Base-by-base conservation (phyloP, 306 rosid species). In the Vigna nakashimae region DNA sequence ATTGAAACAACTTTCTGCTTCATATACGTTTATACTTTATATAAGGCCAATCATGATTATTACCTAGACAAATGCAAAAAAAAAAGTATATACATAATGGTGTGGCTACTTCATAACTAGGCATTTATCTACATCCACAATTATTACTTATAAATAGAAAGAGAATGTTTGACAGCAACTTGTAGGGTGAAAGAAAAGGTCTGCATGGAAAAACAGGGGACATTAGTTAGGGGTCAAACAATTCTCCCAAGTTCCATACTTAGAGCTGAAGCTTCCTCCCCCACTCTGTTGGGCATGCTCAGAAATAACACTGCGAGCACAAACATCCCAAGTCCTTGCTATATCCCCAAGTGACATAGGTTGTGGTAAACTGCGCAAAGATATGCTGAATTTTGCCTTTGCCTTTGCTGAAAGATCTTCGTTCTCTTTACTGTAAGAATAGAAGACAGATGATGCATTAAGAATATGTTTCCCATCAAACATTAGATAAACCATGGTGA, bases 201-300 rank as follows among this genome's bases (percentile, higher is more conserved):
- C 62, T 30, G 79, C 69, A 68, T 62, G 36, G 53, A 50, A 82
- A 53, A 0, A 45, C 20, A 15, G 22, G 42, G 65, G 70, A 58
- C 4, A 70, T 84, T 84, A 91, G 30, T 87, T 84, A 16, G 91
- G 77, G 38, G 82, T 84, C 88, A 86, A 49, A 76, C 90, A 86
- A 82, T 89, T 74, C 81, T 90, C 92, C 98, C 98, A 94, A 49
- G 86, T 56, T 12, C 98, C 98, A 70, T 87, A 94, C 83, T 88
- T 92, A 2, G 97, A 89, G 89, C 98, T 92, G 86, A 95, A 92
- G 80, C 86, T 95, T 64, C 98, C 98, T 65, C 98, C 98, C 9
- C 98, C 98, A 63, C 91, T 86, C 78, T 84, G 87, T 87, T 91
- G 97, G 4, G 98, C 98, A 52, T 95, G 81, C 82, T 95, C 97